These are phyloP conservation scores for Lentinus brumalis DNA, from an alignment of 768 basidiomycete species.

Conservation along the genomic window DNA sequence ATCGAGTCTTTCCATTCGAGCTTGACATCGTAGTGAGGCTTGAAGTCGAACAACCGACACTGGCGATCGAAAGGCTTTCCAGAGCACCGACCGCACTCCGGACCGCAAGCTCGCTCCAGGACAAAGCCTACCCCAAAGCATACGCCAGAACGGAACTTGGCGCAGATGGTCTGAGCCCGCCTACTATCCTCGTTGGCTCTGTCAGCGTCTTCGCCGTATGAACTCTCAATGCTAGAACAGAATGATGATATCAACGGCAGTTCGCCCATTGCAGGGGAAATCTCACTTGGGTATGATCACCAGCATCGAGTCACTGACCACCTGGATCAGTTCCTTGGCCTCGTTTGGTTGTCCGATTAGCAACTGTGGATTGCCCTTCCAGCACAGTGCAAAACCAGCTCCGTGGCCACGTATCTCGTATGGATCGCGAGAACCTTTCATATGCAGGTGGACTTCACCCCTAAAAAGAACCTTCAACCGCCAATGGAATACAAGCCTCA, in stretches of 20 bases:
- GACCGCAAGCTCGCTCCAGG: slow-evolving; percentile 80
- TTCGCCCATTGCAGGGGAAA: neutral
- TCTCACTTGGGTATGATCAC: slow-evolving; percentile 86
- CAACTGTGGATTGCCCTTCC: slow-evolving; percentile 75
- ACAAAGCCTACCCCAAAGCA: slow-evolving; percentile 84
- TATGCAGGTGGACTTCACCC: slow-evolving; percentile 72
- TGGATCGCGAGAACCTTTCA: slow-evolving; percentile 90
- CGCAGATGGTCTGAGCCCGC: slow-evolving; percentile 67
- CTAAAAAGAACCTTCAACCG: slow-evolving; percentile 64
- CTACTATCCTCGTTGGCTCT: neutral
- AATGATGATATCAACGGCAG: neutral
- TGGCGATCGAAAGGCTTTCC: slow-evolving; percentile 69
- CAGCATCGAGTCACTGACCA: slow-evolving; percentile 76
- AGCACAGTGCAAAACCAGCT: slow-evolving; percentile 86
- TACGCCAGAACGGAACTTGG: slow-evolving; percentile 81
- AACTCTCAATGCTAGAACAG: slow-evolving; percentile 23
- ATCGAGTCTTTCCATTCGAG: slow-evolving; percentile 49
- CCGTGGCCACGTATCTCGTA: slow-evolving; percentile 68
- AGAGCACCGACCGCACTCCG: slow-evolving; percentile 62
- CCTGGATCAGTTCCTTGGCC: slow-evolving; percentile 79
- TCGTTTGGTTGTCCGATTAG: slow-evolving; percentile 69
- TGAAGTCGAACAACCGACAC: slow-evolving; percentile 81
- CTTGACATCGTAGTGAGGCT: slow-evolving; percentile 76
- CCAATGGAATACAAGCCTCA: slow-evolving; percentile 87
- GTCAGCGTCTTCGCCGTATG: slow-evolving; percentile 21